These are phyloP conservation scores for Mycena haematopus DNA, from an alignment of 768 basidiomycete genomes.

Conservation along the genomic window DNA sequence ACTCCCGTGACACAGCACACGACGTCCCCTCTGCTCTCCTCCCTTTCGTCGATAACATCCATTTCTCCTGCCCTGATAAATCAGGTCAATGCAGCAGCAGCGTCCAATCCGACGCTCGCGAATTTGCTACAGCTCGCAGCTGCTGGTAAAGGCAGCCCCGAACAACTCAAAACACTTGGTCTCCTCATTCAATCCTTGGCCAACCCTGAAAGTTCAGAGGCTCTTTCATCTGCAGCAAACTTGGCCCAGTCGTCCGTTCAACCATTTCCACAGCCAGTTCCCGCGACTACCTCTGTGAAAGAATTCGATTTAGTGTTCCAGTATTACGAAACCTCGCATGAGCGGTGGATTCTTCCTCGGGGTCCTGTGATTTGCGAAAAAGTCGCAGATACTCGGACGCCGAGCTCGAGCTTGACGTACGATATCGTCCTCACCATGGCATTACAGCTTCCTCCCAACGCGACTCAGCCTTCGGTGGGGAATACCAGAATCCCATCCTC, in stretches of 20 bases:
- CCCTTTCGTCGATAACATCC: constrained; percentile 50
- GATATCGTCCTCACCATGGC: constrained; percentile 50
- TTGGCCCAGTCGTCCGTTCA: constrained; percentile 23
- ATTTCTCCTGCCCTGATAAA: constrained; percentile 65
- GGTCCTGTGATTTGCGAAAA: constrained; percentile 58
- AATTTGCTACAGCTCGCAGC: constrained; percentile 71
- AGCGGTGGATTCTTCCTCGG: constrained; percentile 75
- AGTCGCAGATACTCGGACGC: constrained; percentile 34
- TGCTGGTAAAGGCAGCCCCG: constrained; percentile 62
- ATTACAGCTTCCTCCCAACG: constrained; percentile 51
- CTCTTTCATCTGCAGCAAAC: constrained; percentile 26
- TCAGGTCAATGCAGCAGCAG: constrained; percentile 71
- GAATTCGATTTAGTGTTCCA: constrained; percentile 79
- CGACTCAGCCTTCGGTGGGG: constrained; percentile 20
- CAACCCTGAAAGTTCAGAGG: constrained; percentile 32
- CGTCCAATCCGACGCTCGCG: constrained; percentile 70
- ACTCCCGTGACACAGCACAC: constrained; percentile 34
- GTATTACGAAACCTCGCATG: constrained; percentile 65
- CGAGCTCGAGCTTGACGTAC: constrained; percentile 31
- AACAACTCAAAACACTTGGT: constrained; percentile 72
- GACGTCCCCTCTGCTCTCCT: constrained; percentile 51
- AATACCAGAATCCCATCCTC: constrained; percentile 23
- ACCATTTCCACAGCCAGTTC: constrained; percentile 23
- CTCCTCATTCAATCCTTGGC: constrained; percentile 76
- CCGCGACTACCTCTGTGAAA: constrained; percentile 43